Conservation (phyloP, 257 asterid genomes). For the Echium plantagineum region DNA sequence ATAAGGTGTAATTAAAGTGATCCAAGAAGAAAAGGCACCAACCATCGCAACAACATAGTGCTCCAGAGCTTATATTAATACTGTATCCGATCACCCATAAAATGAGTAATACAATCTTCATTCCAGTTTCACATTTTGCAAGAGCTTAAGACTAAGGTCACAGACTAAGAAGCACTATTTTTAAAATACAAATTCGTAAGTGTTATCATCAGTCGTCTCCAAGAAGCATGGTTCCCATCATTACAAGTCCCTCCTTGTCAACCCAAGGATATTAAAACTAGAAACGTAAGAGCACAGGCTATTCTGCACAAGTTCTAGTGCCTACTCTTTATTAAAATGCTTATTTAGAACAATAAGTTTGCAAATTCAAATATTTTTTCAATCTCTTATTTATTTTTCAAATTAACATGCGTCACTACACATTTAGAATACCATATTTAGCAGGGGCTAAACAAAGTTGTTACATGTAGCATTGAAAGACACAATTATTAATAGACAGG, state of each 20-base stretch:
- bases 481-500: background rate
- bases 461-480: background rate
- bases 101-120: background rate
- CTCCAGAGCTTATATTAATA: no score
- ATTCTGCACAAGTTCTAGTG: background rate
- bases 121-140: background rate
- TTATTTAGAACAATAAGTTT: no score
- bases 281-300: background rate
- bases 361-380: background rate
- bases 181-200: background rate
- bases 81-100: background rate
- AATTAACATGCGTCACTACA: background rate
- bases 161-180: background rate
- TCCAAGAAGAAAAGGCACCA: no score
- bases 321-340: background rate
- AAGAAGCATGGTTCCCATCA: background rate
- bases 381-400: background rate
- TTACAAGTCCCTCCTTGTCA: background rate
- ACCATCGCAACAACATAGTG: no score
- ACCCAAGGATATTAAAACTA: background rate
- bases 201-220: background rate
- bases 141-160: background rate
- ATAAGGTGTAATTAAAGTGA: no score
- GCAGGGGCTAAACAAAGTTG: background rate
- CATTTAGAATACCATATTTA: background rate